These are phyloP conservation scores for Penicillium capsulatum DNA, from an alignment of 2,329 filamentous ascomycete species.

Conservation along the genomic window DNA sequence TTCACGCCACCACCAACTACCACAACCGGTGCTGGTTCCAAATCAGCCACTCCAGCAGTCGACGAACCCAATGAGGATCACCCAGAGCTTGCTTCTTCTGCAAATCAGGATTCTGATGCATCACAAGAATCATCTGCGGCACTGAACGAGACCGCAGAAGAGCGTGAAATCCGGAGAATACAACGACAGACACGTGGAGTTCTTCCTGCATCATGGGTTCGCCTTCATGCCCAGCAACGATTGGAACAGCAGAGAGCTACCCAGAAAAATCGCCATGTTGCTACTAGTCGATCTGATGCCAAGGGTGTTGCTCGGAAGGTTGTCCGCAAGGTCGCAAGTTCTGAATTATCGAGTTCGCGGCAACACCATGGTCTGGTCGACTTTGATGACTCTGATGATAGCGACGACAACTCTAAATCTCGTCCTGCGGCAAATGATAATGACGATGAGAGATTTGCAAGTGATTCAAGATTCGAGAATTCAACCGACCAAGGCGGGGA, in stretches of 20 bases:
- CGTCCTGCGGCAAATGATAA: slow-evolving; percentile 1
- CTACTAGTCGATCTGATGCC: slow-evolving; percentile 20
- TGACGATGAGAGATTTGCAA: slow-evolving; percentile 6
- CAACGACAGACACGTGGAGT: slow-evolving; percentile 46
- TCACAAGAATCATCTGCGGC: slow-evolving; percentile 19
- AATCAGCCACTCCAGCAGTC: slow-evolving; percentile 15
- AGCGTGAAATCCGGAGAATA: slow-evolving; percentile 30
- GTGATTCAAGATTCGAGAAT: slow-evolving; percentile 20
- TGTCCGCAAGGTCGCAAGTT: slow-evolving; percentile 20
- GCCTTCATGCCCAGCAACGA: slow-evolving; percentile 38
- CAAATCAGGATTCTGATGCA: slow-evolving; percentile 18
- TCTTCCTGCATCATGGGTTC: slow-evolving; percentile 47
- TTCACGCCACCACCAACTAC: slow-evolving; percentile 28
- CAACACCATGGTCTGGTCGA: slow-evolving; percentile 24
- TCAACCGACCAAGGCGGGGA: slow-evolving; percentile 30
- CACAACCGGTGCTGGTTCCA: slow-evolving; percentile 25
- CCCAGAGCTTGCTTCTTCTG: slow-evolving; percentile 11
- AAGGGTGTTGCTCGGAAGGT: slow-evolving; percentile 36
- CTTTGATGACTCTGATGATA: slow-evolving; percentile 30
- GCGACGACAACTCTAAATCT: slow-evolving; percentile 7
- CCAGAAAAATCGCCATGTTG: slow-evolving; percentile 21
- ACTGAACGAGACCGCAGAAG: slow-evolving; percentile 19
- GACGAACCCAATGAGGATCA: slow-evolving; percentile 15
- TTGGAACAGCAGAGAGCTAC: slow-evolving; percentile 19
- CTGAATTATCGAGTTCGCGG: slow-evolving; percentile 11